Conservation (phyloP, 1,284 basidiomycete genomes). For the Xerocomus minutiporus region DNA sequence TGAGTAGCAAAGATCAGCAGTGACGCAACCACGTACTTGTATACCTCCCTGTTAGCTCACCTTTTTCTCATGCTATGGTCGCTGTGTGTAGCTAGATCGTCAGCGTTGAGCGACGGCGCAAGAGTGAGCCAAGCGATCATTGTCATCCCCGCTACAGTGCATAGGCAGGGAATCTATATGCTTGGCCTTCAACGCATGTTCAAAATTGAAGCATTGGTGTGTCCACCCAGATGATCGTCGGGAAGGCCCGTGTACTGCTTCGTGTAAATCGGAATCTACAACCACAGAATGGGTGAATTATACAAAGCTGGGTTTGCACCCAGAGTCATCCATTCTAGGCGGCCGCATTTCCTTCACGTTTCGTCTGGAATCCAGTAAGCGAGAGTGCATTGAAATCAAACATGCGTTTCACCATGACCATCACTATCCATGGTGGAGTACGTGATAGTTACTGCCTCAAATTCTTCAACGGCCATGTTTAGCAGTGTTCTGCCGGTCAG, state of each 20-base stretch:
- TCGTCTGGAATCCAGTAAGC: constrained; percentile 49
- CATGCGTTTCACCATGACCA: constrained; percentile 60
- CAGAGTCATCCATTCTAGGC: constrained; percentile 86
- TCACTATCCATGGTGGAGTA: constrained; percentile 73
- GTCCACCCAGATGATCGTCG: constrained; percentile 72
- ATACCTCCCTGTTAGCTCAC: too few species aligned
- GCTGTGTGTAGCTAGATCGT: constrained; percentile 4
- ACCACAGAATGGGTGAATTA: constrained; percentile 3
- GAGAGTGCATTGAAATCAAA: constrained; percentile 13
- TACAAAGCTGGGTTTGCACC: constrained; percentile 45
- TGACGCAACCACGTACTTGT: too few species aligned
- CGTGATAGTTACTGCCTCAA: constrained; percentile 67
- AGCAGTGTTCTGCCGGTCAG: constrained; percentile 32
- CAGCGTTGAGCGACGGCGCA: constrained; percentile 8
- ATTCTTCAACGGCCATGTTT: constrained; percentile 66
- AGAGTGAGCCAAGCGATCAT: constrained; percentile 74
- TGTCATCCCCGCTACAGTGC: constrained; percentile 93
- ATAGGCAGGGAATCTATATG: constrained; percentile 79
- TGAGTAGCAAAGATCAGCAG: too few species aligned
- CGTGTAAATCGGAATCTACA: constrained; percentile 83
- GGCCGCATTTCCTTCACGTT: constrained; percentile 90
- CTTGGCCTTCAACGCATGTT: constrained; percentile 71
- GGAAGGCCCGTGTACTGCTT: constrained; percentile 97
- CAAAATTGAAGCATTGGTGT: constrained; percentile 79
- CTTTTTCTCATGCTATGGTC: too few species aligned